These are phyloP conservation scores for Corniculantispora saksenae DNA, from an alignment of 2,329 filamentous ascomycete genomes.

Conservation along the genomic window DNA sequence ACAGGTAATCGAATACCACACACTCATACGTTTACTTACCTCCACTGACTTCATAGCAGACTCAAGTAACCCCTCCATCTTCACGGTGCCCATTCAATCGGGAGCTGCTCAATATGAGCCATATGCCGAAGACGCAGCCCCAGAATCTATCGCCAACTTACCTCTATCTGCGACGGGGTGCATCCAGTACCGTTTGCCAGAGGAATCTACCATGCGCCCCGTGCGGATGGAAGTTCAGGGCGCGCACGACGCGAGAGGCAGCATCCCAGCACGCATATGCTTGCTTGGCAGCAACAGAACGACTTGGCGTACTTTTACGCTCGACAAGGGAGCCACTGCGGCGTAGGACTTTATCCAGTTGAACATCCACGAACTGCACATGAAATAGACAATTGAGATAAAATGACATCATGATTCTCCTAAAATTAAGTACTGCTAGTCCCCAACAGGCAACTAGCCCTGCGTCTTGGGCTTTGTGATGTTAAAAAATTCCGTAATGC, in stretches of 20 bases:
- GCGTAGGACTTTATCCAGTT: neutral
- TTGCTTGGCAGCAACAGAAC: slow-evolving; percentile 50
- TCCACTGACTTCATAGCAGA: neutral
- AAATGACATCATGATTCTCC: slow-evolving; percentile 5
- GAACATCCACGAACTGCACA: neutral
- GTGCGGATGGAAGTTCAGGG: slow-evolving; percentile 54
- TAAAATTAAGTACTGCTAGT: neutral
- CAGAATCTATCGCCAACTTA: slow-evolving; percentile 5
- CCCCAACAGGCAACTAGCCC: neutral
- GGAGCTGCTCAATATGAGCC: slow-evolving; percentile 38
- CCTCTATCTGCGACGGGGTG: slow-evolving; percentile 24
- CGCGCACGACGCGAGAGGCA: slow-evolving; percentile 44
- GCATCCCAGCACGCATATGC: slow-evolving; percentile 51
- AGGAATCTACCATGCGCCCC: slow-evolving; percentile 35
- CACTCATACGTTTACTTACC: neutral
- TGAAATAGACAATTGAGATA: neutral
- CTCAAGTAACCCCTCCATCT: slow-evolving; percentile 32
- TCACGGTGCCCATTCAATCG: slow-evolving; percentile 40
- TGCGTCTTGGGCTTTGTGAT: slow-evolving; percentile 61
- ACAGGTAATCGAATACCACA: slow-evolving; percentile 32
- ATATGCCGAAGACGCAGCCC: slow-evolving; percentile 31
- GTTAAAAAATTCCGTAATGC: slow-evolving; percentile 76
- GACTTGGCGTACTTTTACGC: slow-evolving; percentile 47
- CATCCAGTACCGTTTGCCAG: slow-evolving; percentile 30
- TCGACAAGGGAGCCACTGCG: neutral